Base-by-base conservation (phyloP, 2,329 filamentous ascomycete species). In the Penicillium sp. region DNA sequence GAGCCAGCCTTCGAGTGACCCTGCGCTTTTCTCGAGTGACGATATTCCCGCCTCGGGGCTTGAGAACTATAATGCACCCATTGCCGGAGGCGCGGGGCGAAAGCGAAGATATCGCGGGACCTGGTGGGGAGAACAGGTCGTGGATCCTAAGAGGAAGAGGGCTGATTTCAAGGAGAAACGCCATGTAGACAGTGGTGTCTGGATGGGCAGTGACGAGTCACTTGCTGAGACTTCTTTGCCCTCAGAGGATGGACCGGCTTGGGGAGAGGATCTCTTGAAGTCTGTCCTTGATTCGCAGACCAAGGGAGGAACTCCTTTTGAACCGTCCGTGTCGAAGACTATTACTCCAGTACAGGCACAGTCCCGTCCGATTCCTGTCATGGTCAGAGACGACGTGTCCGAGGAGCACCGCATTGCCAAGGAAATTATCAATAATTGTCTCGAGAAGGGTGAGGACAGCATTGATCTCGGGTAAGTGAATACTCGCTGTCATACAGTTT, bases 11-110 rank as follows among this genome's bases (percentile, higher is more conserved):
- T 74, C 72, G 0, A 73, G 66, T 45, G 74, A 76, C 44, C 72
- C 73, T 0, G 72, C 74, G 1, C 58, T 76, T 1, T 76, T 76
- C 59, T 76, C 74, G 0, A 75, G 73, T 49, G 74, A 76, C 46
- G 74, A 76, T 44, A 68, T 73, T 42, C 70, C 73, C 10, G 72
- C 68, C 0, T 73, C 72, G 0, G 72, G 71, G 0, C 53, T 74
- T 12, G 73, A 76, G 57, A 74, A 75, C 44, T 76, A 74, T 52
- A 52, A 67, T 53, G 59, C 62, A 12, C 50, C 60, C 4, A 55
- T 53, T 6, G 27, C 57, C 9, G 50, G 47, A 1, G 59, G 54
- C 6, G 46, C 47, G 13, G 61, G 56, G 27, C 59, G 69, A 43
- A 74, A 74, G 53, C 60, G 71, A n/a, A 65, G 67, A 33, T 73